Evolutionary conservation across 2,329 filamentous ascomycete genomes (phyloP).

Genomic region (Orbilia brochopaga): DNA sequence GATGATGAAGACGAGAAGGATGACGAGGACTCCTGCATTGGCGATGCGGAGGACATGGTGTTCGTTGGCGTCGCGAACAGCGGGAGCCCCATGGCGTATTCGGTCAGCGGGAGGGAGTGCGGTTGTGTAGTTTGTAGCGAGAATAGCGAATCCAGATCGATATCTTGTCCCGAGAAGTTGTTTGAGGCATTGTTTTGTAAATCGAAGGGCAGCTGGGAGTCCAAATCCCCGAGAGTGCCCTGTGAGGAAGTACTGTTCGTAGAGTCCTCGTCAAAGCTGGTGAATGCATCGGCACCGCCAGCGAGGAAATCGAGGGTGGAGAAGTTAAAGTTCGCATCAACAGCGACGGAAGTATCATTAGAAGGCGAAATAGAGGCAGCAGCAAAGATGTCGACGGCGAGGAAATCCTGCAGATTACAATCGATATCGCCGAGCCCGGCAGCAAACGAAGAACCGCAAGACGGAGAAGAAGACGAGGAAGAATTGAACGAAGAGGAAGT

Average conservation of each 20-base stretch:
- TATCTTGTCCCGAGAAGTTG: neutral
- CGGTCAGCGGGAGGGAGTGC: slow-evolving; percentile 27
- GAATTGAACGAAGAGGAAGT: neutral
- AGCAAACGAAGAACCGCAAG: slow-evolving; percentile 1
- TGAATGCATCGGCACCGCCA: slow-evolving; percentile 20
- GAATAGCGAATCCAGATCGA: slow-evolving; percentile 31
- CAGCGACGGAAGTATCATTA: neutral
- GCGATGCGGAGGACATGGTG: slow-evolving; percentile 8
- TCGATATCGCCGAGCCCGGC: slow-evolving; percentile 29
- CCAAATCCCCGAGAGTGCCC: slow-evolving; percentile 12
- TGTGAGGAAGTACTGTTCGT: slow-evolving; percentile 24
- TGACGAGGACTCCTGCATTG: slow-evolving; percentile 12
- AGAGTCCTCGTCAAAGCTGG: slow-evolving; percentile 13
- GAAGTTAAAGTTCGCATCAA: slow-evolving; percentile 21
- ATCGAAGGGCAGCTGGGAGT: neutral
- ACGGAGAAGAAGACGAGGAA: neutral
- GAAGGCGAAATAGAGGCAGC: slow-evolving; percentile 20
- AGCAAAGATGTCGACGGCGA: slow-evolving; percentile 38
- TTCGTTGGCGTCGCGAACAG: slow-evolving; percentile 38
- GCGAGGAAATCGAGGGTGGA: slow-evolving; percentile 15
- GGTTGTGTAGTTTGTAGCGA: slow-evolving; percentile 17
- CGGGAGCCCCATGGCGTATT: slow-evolving; percentile 44
- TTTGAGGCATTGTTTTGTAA: neutral
- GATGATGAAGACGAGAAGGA: slow-evolving; percentile 20
- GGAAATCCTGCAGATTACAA: slow-evolving; percentile 47